Percentiles rank a stretch among this genome's conserved stretches.
Evolutionary conservation across 257 asterid species (phyloP).

Genomic region (Pogostemon cablin): DNA sequence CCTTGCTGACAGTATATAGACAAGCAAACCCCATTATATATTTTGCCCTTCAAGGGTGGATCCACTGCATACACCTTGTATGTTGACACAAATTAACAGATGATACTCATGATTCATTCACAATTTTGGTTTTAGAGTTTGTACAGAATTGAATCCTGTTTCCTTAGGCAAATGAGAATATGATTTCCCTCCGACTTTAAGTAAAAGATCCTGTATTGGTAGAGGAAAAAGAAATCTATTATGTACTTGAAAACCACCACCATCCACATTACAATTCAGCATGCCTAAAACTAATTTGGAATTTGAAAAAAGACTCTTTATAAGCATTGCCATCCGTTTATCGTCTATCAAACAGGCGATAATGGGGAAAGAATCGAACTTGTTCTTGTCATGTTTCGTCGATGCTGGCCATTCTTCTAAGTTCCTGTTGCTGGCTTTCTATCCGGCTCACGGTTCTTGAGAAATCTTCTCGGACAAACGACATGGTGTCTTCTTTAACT

Average conservation of each 20-base stretch:
- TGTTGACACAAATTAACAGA: conserved; percentile 12
- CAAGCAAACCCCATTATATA: too few species aligned
- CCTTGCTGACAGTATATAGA: conserved; percentile 35
- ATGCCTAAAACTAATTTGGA: conserved; percentile 17
- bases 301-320: background rate
- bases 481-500: conserved; percentile 64
- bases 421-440: conserved; percentile 71
- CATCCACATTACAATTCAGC: conserved; percentile 6
- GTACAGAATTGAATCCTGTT: conserved; percentile 37
- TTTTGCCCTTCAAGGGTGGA: background rate
- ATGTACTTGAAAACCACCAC: background rate
- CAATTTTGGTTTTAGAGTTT: conserved; percentile 30
- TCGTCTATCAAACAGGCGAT: background rate
- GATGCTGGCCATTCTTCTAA: conserved; percentile 60
- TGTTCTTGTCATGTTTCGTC: conserved; percentile 43
- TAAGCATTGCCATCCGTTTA: conserved; percentile 9
- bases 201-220: too few species aligned
- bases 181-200: background rate
- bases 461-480: conserved; percentile 60
- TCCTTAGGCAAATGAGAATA: conserved; percentile 18
- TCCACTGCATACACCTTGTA: conserved; percentile 32
- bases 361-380: conserved; percentile 23
- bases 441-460: conserved; percentile 70
- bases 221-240: background rate
- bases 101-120: conserved; percentile 30